Base-by-base conservation (phyloP, 2,329 filamentous ascomycete species). In the Zopfia rhizophila region DNA sequence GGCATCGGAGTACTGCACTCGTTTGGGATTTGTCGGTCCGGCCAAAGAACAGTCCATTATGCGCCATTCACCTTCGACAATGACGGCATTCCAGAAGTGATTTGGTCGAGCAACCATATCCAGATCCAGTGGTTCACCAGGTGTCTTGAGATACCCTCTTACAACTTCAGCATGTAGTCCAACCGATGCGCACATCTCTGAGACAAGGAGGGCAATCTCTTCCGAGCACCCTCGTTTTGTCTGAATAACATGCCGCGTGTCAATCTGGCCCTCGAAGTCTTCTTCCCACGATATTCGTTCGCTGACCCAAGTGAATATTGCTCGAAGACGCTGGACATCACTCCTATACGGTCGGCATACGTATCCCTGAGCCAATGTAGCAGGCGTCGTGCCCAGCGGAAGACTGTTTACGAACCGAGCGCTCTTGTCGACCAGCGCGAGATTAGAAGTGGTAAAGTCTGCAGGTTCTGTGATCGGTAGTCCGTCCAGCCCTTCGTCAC, bases 251-350 rank as follows among this genome's bases (percentile, higher is more conserved):
- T 90, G 84, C 42, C 89, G 83, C 2, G 91, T 88, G 68, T 99
- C 91, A 39, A 94, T 76, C 6, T 88, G 81, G n/a, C 87, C 89
- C 58, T 96, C 91, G 54, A 91, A 91, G 55, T 96, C 91, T 61
- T 97, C 93, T 67, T 99, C 94, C 94, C 94, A 99, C 22, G 83
- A 84, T 45, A 99, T 87, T 60, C 93, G 91, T 68, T 99, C 94
- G n/a, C 90, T 84, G 4, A 96, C 90, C 93, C 93, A 99, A 1
- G 90, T 97, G 65, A 97, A 99, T 52, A 99, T 97, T 12, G 94
- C 93, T 17, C 95, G 84, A 18, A 99, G 75, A 24, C 92, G 84
- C 70, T 99, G 94, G 1, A 97, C 90, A 61, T 97, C 93, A 70
- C 90, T 97, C 48, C 92, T 83, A 70, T 97, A 96, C 0, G 94